These are phyloP conservation scores for Hypoxylon trugodes DNA, from an alignment of 495 filamentous ascomycete genomes.

Conservation along the genomic window DNA sequence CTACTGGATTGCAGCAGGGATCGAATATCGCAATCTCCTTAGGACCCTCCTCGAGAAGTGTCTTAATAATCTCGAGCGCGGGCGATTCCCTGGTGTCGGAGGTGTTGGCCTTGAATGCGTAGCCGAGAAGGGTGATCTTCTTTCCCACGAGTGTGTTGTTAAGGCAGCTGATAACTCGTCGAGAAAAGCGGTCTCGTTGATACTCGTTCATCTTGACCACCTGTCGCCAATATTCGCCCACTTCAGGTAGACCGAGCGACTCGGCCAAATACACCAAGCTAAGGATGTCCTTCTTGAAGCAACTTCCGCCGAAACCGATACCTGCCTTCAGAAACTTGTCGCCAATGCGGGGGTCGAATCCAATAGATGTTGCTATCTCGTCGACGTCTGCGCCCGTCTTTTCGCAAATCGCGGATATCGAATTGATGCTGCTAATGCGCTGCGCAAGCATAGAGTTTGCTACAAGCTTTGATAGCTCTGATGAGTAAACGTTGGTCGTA, in stretches of 20 bases:
- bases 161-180: conserved; percentile 69
- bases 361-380: conserved; percentile 74
- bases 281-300: conserved; percentile 85
- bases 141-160: conserved; percentile 75
- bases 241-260: conserved; percentile 72
- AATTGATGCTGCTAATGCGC: conserved; percentile 84
- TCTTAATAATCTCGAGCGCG: conserved; percentile 71
- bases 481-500: conserved; percentile 79
- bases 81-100: conserved; percentile 79
- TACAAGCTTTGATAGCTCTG: conserved; percentile 80
- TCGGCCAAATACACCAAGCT: conserved; percentile 79
- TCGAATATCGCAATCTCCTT: conserved; percentile 78
- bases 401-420: conserved; percentile 82
- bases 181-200: conserved; percentile 73
- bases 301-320: conserved; percentile 82
- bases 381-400: conserved; percentile 78
- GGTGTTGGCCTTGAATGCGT: conserved; percentile 85
- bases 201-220: conserved; percentile 81
- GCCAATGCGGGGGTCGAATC: conserved; percentile 76
- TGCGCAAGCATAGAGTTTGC: conserved; percentile 86
- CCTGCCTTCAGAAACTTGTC: conserved; percentile 78
- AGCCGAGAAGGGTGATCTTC: conserved; percentile 78
- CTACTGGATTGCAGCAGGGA: conserved; percentile 63
- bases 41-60: conserved; percentile 68
- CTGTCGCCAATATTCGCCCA: conserved; percentile 78